Evolutionary conservation across 345 rosid species (phyloP), one percentile per base, ranked within the genome.

Genomic region (Syzygium oleosum): DNA sequence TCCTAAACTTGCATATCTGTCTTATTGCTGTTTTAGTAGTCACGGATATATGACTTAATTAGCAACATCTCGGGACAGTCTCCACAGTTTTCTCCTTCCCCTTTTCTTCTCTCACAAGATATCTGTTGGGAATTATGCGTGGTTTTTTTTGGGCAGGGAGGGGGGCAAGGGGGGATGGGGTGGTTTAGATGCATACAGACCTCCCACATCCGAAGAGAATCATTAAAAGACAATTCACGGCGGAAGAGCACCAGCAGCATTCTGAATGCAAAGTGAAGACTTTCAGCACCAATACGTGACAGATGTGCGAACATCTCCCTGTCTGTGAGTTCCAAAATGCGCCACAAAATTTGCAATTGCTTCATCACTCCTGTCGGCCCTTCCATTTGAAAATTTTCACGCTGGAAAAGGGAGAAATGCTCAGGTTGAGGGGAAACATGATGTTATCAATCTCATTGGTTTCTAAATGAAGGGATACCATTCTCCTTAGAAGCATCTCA

Each of bases 191-290:
- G 83, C 49, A 34, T 23, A 93, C 96, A 38, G 87, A 97, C 98
- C 98, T 97, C 99, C 99, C 99, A 97, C 99, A 97, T 96, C 56
- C 90, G 90, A 89, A 97, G 99, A 90, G 97, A 95, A 89, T 97
- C 98, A 84, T 86, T 65, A 83, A 97, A 97, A 88, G 98, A 92
- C 87, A 97, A 88, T 88, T 96, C 99, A 31, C 97, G 91, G 12
- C 98, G 97, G 89, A 96, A 97, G 87, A 96, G 94, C 84, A 97
- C 99, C 88, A 97, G 92, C 88, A 97, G 93, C 98, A 97, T 97
- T 61, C 95, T 95, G 89, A 97, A 97, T 34, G 99, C 99, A 93
- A 97, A 97, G 94, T 96, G 99, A 87, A 97, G 98, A 91, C 98
- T 96, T 93, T 97, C 98, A 91, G 98, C 97, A 88, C 98, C 99